Evolutionary conservation across 495 filamentous ascomycete genomes (phyloP).

Genomic region (Hypoxylon trugodes): DNA sequence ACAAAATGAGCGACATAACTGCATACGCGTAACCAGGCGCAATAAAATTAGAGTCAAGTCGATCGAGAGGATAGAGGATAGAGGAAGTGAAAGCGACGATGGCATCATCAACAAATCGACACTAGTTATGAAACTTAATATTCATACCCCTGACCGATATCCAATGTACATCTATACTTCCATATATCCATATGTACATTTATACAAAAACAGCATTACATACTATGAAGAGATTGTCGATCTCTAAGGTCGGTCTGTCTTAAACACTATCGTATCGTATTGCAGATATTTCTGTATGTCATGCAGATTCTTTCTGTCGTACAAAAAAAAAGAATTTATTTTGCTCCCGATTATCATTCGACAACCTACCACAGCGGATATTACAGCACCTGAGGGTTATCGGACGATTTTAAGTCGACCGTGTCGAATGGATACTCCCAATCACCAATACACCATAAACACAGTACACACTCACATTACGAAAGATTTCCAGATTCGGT

Average conservation of each 20-base stretch:
- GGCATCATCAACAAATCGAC: slow-evolving; percentile 27
- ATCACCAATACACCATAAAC: neutral
- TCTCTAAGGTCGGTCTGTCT: no score
- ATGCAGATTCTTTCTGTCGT: slow-evolving; percentile 30
- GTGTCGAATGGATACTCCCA: slow-evolving; percentile 12
- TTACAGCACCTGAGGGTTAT: slow-evolving; percentile 8
- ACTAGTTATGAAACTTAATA: neutral
- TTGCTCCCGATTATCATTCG: slow-evolving; percentile 21
- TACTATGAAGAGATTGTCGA: no score
- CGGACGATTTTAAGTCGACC: slow-evolving; percentile 26
- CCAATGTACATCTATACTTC: no score
- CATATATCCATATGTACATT: no score
- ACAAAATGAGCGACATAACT: no score
- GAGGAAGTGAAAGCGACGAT: slow-evolving; percentile 21
- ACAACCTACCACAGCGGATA: slow-evolving; percentile 35
- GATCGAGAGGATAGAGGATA: neutral
- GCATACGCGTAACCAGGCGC: no score
- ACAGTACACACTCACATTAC: no score
- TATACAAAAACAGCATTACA: no score
- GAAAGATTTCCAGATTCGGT: neutral
- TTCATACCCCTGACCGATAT: neutral
- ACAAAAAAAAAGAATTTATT: slow-evolving; percentile 30
- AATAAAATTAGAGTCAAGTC: slow-evolving; percentile 3
- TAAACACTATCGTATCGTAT: slow-evolving; percentile 25
- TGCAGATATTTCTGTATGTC: slow-evolving; percentile 38